A percentile compares a stretch with the other conserved stretches of the same genome.
phyloP scores from a whole-genome alignment of 140 eudicot genomes.

The Oenanthe javanica region DNA sequence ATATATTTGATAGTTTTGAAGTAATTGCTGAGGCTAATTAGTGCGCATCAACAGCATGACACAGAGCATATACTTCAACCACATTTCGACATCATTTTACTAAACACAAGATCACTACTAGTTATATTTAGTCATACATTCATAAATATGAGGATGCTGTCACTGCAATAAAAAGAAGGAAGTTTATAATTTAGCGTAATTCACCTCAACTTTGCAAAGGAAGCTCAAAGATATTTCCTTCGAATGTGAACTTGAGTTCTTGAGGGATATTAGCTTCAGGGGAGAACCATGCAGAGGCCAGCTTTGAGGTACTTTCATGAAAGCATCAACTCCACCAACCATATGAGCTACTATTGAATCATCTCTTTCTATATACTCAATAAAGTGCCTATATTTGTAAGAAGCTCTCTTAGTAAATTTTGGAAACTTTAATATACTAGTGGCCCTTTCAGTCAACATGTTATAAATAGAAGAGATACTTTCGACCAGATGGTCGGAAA shows the following conservation, averaged over 20 bases:
- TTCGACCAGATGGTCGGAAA: neutral
- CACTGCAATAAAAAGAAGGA: neutral
- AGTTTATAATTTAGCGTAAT: slow-evolving; percentile 7
- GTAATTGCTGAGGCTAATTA: neutral
- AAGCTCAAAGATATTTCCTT: slow-evolving; percentile 64
- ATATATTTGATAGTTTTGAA: too few relatives aligned
- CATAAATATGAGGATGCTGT: neutral
- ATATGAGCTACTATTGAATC: slow-evolving; percentile 70
- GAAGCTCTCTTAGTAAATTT: neutral
- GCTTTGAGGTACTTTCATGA: slow-evolving; percentile 63
- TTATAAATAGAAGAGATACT: neutral
- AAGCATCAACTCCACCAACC: slow-evolving; percentile 82
- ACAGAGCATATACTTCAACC: neutral
- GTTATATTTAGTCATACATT: neutral
- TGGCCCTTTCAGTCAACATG: neutral
- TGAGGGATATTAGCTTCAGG: slow-evolving; percentile 52
- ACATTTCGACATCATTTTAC: neutral
- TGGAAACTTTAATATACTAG: neutral
- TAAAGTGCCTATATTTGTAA: slow-evolving; percentile 41
- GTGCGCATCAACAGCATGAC: neutral
- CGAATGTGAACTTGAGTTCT: slow-evolving; percentile 54
- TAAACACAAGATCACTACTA: neutral
- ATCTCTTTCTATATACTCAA: slow-evolving; percentile 78
- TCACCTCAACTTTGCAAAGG: slow-evolving; percentile 80
- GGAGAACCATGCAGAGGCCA: slow-evolving; percentile 58